Evolutionary conservation across 2,329 filamentous ascomycete genomes (phyloP).

Genomic region (Venturia nashicola): DNA sequence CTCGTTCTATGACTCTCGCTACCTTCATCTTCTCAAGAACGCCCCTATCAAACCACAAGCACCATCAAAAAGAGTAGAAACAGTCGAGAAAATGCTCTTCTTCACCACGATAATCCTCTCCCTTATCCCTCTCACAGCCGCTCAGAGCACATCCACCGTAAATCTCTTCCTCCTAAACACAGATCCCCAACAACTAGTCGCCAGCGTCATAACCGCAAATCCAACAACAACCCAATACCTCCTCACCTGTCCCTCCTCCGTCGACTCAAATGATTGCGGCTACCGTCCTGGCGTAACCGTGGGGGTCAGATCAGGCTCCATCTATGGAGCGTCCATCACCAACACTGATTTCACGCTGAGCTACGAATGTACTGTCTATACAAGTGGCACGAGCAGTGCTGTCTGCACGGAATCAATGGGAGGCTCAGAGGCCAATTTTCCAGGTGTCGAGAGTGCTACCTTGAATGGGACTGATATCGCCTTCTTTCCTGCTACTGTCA

Average conservation of each 20-base stretch:
- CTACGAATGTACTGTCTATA: conserved; percentile 14
- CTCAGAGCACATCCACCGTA: conserved; percentile 3
- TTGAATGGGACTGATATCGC: conserved; percentile 8
- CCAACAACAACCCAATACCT: conserved; percentile 7
- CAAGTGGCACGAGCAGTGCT: conserved; percentile 9
- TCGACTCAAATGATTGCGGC: conserved; percentile 10
- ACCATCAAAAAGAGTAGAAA: not conserved
- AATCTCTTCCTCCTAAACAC: conserved; percentile 6
- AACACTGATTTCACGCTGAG: conserved; percentile 14
- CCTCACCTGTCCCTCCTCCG: conserved; percentile 8
- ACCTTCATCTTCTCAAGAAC: not conserved
- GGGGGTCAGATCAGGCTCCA: conserved; percentile 8
- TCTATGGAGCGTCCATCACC: conserved; percentile 5
- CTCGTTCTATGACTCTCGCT: not conserved
- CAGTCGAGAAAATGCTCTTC: not conserved
- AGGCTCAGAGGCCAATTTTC: conserved; percentile 17
- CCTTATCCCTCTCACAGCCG: not conserved
- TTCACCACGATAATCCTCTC: not conserved
- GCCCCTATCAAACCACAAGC: not conserved
- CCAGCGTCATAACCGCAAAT: conserved; percentile 8
- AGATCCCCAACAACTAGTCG: conserved; percentile 9
- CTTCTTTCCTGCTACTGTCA: conserved; percentile 11
- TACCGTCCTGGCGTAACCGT: conserved; percentile 12
- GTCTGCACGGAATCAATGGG: conserved; percentile 16
- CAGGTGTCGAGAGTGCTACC: conserved; percentile 15